These are phyloP conservation scores for Beauveria sp. DNA, from an alignment of 2,329 filamentous ascomycete species.

Conservation along the genomic window DNA sequence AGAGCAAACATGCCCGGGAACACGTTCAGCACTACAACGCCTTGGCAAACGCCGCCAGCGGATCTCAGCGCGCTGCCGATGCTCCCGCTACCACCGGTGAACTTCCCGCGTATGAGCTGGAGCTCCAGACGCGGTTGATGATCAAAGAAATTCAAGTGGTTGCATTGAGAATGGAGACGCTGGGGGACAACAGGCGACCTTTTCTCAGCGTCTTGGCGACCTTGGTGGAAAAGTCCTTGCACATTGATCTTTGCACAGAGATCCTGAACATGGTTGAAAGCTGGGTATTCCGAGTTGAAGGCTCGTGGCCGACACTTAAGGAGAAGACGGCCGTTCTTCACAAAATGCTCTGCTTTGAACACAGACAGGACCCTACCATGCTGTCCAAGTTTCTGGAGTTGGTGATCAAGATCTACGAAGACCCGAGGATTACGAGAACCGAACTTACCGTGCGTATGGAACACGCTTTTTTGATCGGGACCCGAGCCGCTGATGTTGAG, in stretches of 20 bases:
- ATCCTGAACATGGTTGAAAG: conserved; percentile 88
- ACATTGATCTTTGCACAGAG: conserved; percentile 80
- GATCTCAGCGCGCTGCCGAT: conserved; percentile 40
- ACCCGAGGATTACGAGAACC: conserved; percentile 88
- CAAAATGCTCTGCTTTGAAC: conserved; percentile 96
- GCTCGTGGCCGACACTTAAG: conserved; percentile 94
- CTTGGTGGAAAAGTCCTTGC: conserved; percentile 89
- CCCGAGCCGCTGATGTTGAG: conserved; percentile 83
- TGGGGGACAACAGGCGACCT: conserved; percentile 83
- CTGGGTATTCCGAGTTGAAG: conserved; percentile 94
- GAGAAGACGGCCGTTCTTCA: conserved; percentile 98
- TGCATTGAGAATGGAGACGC: conserved; percentile 81
- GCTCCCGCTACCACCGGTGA: conserved; percentile 46
- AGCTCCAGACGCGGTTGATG: conserved; percentile 85
- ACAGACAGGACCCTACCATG: conserved; percentile 72
- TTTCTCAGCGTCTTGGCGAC: conserved; percentile 94
- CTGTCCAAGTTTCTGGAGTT: conserved; percentile 90
- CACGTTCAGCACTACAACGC: conserved; percentile 73
- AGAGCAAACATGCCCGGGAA: conserved; percentile 84
- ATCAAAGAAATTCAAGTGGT: conserved; percentile 94
- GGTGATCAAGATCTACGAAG: conserved; percentile 96
- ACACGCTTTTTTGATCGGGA: conserved; percentile 95
- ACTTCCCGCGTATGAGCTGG: conserved; percentile 68
- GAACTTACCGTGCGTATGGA: conserved; percentile 96
- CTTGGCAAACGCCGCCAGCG: conserved; percentile 42